Conservation (phyloP, 345 rosid genomes). For the Hibiscus syriacus region DNA sequence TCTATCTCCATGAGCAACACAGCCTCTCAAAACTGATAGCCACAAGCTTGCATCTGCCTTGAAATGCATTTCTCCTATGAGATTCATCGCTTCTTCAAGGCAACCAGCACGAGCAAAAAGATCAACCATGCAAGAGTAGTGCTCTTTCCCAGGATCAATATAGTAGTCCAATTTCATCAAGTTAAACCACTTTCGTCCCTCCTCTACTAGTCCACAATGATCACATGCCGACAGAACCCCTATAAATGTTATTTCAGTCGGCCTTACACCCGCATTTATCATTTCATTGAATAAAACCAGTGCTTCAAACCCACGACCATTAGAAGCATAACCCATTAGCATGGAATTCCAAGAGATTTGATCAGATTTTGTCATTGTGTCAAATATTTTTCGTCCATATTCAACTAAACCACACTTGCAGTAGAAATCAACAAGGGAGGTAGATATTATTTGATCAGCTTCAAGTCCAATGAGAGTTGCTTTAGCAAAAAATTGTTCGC, state of each 20-base stretch:
- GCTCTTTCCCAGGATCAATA: conserved; percentile 62
- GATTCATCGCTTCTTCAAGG: conserved; percentile 50
- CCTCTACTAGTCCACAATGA: conserved; percentile 78
- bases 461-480: conserved; percentile 52
- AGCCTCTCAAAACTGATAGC: conserved; percentile 70
- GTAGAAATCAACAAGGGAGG: conserved; percentile 71
- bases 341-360: conserved; percentile 73
- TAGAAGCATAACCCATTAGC: conserved; percentile 80
- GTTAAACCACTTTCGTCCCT: conserved; percentile 54
- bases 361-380: conserved; percentile 47
- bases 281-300: conserved; percentile 57
- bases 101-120: conserved; percentile 75
- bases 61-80: conserved; percentile 53
- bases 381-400: conserved; percentile 49
- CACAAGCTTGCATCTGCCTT: conserved; percentile 59
- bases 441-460: conserved; percentile 54
- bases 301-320: conserved; percentile 64
- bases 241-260: conserved; percentile 46
- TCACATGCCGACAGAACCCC: conserved; percentile 67
- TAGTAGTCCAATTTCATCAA: conserved; percentile 46
- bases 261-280: conserved; percentile 44
- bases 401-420: conserved; percentile 59
- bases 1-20: conserved; percentile 58
- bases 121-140: conserved; percentile 73
- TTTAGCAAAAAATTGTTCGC: conserved; percentile 70